Evolutionary conservation across 345 rosid genomes (phyloP), one percentile per base, ranked within the genome.

Genomic region (Aquilaria malaccensis): DNA sequence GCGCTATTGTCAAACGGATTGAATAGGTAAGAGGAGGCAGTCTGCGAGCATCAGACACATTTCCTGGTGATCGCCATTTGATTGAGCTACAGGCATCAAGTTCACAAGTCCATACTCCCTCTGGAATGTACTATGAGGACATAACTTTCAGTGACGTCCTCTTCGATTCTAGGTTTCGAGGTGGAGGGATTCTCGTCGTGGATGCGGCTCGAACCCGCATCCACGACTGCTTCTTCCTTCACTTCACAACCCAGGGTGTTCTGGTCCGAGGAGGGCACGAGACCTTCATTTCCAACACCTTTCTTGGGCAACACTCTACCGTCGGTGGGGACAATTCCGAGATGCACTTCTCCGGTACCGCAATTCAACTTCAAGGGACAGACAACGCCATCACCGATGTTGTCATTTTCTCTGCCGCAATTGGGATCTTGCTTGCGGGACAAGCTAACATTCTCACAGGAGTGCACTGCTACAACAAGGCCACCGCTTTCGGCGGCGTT

Each of bases 381-480:
- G 96, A 88, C 45, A 85, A 88, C 3, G 83, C 83, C 9, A 72
- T 88, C 31, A 86, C 90, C 0, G 83, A 83, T 9, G 81, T 76
- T 0, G 85, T 59, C 6, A 84, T 88, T 3, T 88, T 88, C 81
- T 86, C 93, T 0, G 87, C 85, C 0, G 93, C 83, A 31, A 65
- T 72, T 0, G 93, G 96, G 13, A 74, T 86, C 7, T 55, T 71
- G 13, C 37, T 88, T 12, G 67, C 59, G 2, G 92, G 96, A 1
- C 78, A 62, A 1, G 96, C 93, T 0, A 88, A 88, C 63, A 84
- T 84, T 59, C 54, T 85, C 10, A 79, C 90, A 0, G 93, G 90
- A 0, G 88, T 79, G 30, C 93, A 88, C 57, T 83, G 90, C 59
- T 86, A 88, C 61, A 88, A 88, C 55, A 88, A 86, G 59, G 96